Evolutionary conservation across 2,329 filamentous ascomycete species (phyloP).

Genomic region (Annulohypoxylon truncatum): DNA sequence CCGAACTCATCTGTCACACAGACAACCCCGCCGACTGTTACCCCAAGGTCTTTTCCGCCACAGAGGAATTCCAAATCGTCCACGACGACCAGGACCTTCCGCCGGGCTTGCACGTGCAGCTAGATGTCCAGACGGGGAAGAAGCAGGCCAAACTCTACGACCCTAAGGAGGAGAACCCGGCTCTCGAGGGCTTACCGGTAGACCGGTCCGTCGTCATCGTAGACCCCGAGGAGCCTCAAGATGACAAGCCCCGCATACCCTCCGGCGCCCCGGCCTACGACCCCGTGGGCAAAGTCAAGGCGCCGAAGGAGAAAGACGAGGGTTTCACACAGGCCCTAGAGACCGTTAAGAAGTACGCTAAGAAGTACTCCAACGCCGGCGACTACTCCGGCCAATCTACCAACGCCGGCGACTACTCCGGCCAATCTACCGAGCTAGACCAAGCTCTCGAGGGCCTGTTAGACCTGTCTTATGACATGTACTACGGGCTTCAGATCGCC

Average conservation of each 20-base stretch:
- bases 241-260: conserved; percentile 52
- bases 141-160: conserved; percentile 76
- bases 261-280: conserved; percentile 68
- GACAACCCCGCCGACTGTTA: conserved; percentile 72
- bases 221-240: conserved; percentile 57
- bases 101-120: conserved; percentile 71
- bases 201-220: conserved; percentile 67
- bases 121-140: conserved; percentile 72
- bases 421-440: conserved; percentile 53
- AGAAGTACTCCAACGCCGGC: conserved; percentile 51
- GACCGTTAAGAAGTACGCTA: conserved; percentile 63
- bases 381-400: conserved; percentile 39
- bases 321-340: conserved; percentile 62
- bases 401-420: conserved; percentile 38
- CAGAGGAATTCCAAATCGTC: conserved; percentile 72
- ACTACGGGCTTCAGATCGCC: conserved; percentile 73
- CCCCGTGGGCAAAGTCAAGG: conserved; percentile 66
- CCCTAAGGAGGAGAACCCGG: conserved; percentile 61
- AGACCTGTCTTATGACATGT: conserved; percentile 75
- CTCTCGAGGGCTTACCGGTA: conserved; percentile 62
- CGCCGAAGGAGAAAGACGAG: conserved; percentile 56
- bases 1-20: conserved; percentile 74
- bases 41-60: conserved; percentile 71
- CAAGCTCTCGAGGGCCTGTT: conserved; percentile 67
- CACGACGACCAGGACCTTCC: conserved; percentile 74